These are phyloP conservation scores for Dacryopinax spathularia DNA, from an alignment of 768 basidiomycete species.

Conservation along the genomic window DNA sequence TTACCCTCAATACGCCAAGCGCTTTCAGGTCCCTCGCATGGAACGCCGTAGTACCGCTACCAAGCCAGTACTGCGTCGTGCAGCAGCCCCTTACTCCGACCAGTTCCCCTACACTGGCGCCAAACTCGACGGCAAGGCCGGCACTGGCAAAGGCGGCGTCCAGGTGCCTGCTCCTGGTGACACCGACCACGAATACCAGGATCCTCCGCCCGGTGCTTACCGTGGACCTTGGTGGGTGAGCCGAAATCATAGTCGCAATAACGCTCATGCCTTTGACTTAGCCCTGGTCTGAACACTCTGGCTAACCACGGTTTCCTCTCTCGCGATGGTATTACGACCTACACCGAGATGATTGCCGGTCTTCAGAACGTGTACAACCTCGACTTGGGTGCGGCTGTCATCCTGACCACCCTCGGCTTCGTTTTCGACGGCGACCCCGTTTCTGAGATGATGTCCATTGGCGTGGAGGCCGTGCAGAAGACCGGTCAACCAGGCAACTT, in stretches of 20 bases:
- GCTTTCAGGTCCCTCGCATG: neutral
- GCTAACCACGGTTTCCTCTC: slow-evolving; percentile 12
- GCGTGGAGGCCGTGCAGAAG: neutral
- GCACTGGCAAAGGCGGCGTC: slow-evolving; percentile 5
- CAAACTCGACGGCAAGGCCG: slow-evolving; percentile 10
- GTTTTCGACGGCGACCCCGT: slow-evolving; percentile 10
- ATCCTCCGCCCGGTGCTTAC: slow-evolving; percentile 12
- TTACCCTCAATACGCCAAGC: slow-evolving; percentile 1
- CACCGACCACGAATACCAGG: slow-evolving; percentile 9
- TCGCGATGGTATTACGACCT: slow-evolving; percentile 11
- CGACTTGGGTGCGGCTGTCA: slow-evolving; percentile 9
- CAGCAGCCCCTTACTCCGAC: neutral
- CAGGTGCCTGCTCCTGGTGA: slow-evolving; percentile 8
- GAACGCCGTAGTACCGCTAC: neutral
- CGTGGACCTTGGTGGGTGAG: slow-evolving; percentile 7
- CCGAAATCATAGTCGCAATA: neutral
- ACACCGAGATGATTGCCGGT: slow-evolving; percentile 10
- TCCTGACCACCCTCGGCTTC: slow-evolving; percentile 9
- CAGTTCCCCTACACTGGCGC: slow-evolving; percentile 11
- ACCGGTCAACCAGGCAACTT: slow-evolving; percentile 5
- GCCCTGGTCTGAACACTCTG: slow-evolving; percentile 10
- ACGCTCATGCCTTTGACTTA: neutral
- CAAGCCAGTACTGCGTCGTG: neutral
- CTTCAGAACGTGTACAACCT: slow-evolving; percentile 13
- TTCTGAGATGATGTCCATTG: slow-evolving; percentile 7